Conservation (phyloP, 257 asterid species). For the Solanum pennellii region DNA sequence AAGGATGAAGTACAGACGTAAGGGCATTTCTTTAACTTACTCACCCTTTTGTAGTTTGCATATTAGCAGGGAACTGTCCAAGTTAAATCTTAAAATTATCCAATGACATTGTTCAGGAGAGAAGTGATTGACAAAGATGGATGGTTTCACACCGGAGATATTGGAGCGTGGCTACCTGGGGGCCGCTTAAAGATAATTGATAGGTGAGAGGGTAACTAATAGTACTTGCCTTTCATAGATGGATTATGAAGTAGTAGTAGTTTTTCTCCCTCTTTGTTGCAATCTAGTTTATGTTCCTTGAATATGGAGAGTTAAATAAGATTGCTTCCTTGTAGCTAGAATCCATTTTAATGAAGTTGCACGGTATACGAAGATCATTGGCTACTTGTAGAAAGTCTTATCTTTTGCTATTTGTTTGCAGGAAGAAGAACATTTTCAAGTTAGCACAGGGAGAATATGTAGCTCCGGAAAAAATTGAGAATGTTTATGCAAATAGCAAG, state of each 20-base stretch:
- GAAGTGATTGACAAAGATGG: slow-evolving; percentile 67
- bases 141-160: slow-evolving; percentile 95
- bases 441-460: slow-evolving; percentile 93
- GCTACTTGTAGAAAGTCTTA: not conserved
- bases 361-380: not conserved
- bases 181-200: slow-evolving; percentile 89
- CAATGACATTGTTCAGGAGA: slow-evolving; percentile 33
- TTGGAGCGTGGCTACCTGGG: slow-evolving; percentile 87
- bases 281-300: not conserved
- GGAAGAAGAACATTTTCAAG: slow-evolving; percentile 93
- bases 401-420: slow-evolving; percentile 17
- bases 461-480: slow-evolving; percentile 95
- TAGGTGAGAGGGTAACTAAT: slow-evolving; percentile 27
- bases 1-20: slow-evolving; percentile 86
- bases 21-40: not conserved
- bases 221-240: not conserved
- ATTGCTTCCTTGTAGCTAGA: not conserved
- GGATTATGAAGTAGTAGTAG: not conserved
- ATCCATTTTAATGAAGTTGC: not conserved
- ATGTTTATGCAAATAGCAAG: slow-evolving; percentile 81
- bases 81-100: not conserved
- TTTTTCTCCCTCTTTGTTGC: not conserved
- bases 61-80: not conserved
- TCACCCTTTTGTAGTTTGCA: not conserved
- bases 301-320: not conserved